phyloP scores from a whole-genome alignment of 352 stramenopile genomes.

The Globisporangium spiculum region DNA sequence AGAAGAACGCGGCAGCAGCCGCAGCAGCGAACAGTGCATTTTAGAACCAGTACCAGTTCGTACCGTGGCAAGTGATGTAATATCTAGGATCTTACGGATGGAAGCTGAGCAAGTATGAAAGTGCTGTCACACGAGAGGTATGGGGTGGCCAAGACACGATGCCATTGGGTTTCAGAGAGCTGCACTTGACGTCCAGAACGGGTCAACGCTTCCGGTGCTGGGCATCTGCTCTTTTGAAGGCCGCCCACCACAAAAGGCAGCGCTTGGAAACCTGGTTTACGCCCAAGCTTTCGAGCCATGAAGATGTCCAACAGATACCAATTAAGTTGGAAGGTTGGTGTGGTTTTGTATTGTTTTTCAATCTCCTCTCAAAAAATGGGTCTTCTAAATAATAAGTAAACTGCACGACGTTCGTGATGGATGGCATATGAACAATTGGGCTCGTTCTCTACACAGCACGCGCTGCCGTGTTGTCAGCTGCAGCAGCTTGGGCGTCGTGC shows the following conservation, averaged over 20 bases:
- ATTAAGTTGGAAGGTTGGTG: neutral
- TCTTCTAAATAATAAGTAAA: constrained; percentile 12
- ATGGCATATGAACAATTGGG: neutral
- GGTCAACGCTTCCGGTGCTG: neutral
- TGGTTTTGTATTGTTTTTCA: constrained; percentile 2
- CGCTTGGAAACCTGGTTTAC: neutral
- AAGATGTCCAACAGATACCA: neutral
- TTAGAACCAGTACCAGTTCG: neutral
- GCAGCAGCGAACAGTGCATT: neutral
- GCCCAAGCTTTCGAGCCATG: neutral
- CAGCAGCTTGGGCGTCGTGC: constrained; percentile 11
- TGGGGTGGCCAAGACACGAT: neutral
- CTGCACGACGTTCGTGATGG: neutral
- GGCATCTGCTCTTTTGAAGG: neutral
- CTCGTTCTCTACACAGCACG: constrained; percentile 8
- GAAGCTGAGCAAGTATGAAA: neutral
- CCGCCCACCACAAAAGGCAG: neutral
- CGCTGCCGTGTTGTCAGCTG: neutral
- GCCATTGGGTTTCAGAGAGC: neutral
- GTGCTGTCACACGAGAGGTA: neutral
- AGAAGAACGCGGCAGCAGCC: constrained; percentile 41
- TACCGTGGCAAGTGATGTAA: neutral
- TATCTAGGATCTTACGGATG: neutral
- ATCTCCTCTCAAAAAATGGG: neutral
- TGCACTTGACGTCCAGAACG: neutral